Percentiles rank a stretch among this genome's conserved stretches.
Conservation (phyloP, 2,329 filamentous ascomycete genomes). For the Xylaria sp. region DNA sequence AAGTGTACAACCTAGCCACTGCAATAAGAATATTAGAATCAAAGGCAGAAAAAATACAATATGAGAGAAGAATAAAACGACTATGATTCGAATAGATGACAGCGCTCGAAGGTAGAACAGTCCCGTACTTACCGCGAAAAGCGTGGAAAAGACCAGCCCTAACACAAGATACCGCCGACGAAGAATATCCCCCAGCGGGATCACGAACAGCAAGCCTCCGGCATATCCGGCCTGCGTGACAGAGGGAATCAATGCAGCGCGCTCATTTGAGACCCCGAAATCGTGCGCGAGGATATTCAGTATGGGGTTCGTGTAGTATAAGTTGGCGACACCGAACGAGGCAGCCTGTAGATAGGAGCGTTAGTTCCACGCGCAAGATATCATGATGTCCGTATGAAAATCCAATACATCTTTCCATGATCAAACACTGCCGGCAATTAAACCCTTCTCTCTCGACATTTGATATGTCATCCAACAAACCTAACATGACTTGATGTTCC, state of each 20-base stretch:
- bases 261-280: slow-evolving; percentile 76
- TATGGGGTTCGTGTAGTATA: slow-evolving; percentile 86
- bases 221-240: slow-evolving; percentile 85
- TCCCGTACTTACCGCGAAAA: slow-evolving; percentile 66
- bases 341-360: slow-evolving; percentile 54
- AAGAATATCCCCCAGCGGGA: slow-evolving; percentile 78
- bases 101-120: neutral
- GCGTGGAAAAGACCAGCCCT: slow-evolving; percentile 72
- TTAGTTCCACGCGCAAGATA: neutral
- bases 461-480: neutral
- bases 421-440: neutral
- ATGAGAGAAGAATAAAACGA: neutral
- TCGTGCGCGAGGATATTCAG: slow-evolving; percentile 78
- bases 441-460: neutral
- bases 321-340: slow-evolving; percentile 79
- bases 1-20: slow-evolving; percentile 77
- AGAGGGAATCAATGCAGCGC: slow-evolving; percentile 75
- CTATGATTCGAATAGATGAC: neutral
- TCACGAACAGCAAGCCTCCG: slow-evolving; percentile 76
- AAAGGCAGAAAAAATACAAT: neutral
- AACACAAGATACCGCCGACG: slow-evolving; percentile 76
- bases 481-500: neutral
- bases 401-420: neutral
- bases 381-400: neutral
- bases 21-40: neutral